Base-by-base conservation (phyloP, 192 early-diverging fungal genomes). In the Backusella australiensis region DNA sequence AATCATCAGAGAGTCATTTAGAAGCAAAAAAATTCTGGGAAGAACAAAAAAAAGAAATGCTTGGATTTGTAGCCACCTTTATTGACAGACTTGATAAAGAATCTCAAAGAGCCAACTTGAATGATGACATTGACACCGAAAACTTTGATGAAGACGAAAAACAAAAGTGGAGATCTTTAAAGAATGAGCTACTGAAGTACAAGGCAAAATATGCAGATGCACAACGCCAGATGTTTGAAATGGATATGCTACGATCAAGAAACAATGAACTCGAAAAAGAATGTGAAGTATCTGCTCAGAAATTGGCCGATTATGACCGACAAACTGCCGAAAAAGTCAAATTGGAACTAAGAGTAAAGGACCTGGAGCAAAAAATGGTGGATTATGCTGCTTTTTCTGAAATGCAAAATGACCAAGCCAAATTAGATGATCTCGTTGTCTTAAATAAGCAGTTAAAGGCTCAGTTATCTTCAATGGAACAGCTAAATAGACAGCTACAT, bases 11-110 rank as follows among this genome's bases (percentile, higher is more conserved):
- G 17, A 76, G 46, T 32, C 67, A 76, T 53, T 29, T 70, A 34
- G 75, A 76, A 4, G 68, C 75, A 14, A 68, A 68, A 19, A 14
- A 34, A 56, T 76, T 76, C 49, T 75, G 74, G 74, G 74, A 75
- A 21, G 74, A 75, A 4, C 74, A 75, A n/a, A 66, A 65, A 32
- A 63, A 65, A 34, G 74, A 63, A 17, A 75, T 75, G 74, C 7
- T 66, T 32, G 65, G 36, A 1, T 75, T 75, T 14, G 41, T 36
- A 1, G 32, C 21, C 34, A 46, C 39, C 2, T 42, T 75, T 6
- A 66, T 75, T 34, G 41, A 75, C 15, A 21, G 29, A 44, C 44
- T 75, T 32, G 65, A 46, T 6, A 34, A 46, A 2, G 39, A 72
- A 11, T 34, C 41, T 32, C 36, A 46, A 32, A 39, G 11, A 42